A percentile compares a stretch with the other conserved stretches of the same genome.
Conservation (phyloP, 2,329 filamentous ascomycete species). For the Aureobasidium sp. region DNA sequence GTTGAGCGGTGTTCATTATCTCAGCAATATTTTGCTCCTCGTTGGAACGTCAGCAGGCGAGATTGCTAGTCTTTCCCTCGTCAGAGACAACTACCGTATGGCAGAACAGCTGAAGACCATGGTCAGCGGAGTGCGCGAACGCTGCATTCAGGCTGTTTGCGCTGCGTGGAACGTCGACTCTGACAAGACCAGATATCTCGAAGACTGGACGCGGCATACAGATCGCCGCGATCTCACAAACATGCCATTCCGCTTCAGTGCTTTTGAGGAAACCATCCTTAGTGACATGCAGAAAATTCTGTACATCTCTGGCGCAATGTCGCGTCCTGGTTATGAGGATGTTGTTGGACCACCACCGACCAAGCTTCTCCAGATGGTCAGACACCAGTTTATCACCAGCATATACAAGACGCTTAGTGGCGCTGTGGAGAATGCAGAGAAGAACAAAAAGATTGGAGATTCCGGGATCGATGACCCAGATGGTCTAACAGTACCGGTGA, state of each 20-base stretch:
- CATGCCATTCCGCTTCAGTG: slow-evolving; percentile 78
- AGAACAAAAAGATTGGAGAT: slow-evolving; percentile 50
- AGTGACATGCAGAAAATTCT: slow-evolving; percentile 89
- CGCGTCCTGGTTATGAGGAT: slow-evolving; percentile 62
- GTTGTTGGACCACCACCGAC: slow-evolving; percentile 78
- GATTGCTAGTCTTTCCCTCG: slow-evolving; percentile 65
- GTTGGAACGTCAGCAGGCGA: slow-evolving; percentile 84
- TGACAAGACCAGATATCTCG: slow-evolving; percentile 82
- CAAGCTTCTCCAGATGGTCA: slow-evolving; percentile 84
- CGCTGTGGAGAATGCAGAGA: slow-evolving; percentile 94
- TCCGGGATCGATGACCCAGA: slow-evolving; percentile 46
- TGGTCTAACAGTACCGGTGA: slow-evolving; percentile 31
- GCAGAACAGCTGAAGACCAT: slow-evolving; percentile 67
- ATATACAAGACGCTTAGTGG: slow-evolving; percentile 90
- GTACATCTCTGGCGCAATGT: slow-evolving; percentile 80
- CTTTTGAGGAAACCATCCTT: slow-evolving; percentile 76
- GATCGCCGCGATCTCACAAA: slow-evolving; percentile 82
- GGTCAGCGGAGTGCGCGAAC: slow-evolving; percentile 71
- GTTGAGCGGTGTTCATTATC: slow-evolving; percentile 81
- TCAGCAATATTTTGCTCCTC: slow-evolving; percentile 71
- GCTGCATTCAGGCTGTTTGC: slow-evolving; percentile 77
- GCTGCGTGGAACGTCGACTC: slow-evolving; percentile 90
- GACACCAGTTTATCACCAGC: slow-evolving; percentile 85
- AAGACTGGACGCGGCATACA: slow-evolving; percentile 81
- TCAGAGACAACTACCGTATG: slow-evolving; percentile 48